Percentiles rank a stretch among this genome's conserved stretches.
Evolutionary conservation across 768 basidiomycete genomes (phyloP).

Genomic region (Psilocybe subaeruginosa): DNA sequence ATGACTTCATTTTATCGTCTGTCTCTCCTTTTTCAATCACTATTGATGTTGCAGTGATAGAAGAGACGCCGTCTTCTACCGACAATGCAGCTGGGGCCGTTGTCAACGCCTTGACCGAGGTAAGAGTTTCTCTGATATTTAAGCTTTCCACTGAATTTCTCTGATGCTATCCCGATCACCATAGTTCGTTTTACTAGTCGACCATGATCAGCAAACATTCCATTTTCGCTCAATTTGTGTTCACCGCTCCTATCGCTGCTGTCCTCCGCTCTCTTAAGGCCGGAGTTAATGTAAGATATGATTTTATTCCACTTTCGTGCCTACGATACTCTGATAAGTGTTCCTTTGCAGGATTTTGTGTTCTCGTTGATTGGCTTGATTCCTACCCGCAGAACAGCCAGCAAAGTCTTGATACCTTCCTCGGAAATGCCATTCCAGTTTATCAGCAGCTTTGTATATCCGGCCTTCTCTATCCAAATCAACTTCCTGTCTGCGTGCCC

Average conservation of each 20-base stretch:
- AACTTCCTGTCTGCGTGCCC: neutral
- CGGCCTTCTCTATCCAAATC: neutral
- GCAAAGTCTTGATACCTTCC: neutral
- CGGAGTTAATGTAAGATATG: conserved; percentile 2
- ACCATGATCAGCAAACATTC: conserved; percentile 17
- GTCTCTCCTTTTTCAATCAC: too few relatives aligned
- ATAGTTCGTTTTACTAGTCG: conserved; percentile 16
- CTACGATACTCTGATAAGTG: neutral
- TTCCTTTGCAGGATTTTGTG: neutral
- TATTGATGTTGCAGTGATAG: too few relatives aligned
- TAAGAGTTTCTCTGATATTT: neutral
- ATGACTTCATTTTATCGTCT: too few relatives aligned
- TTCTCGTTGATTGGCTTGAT: conserved; percentile 1
- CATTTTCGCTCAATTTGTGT: conserved; percentile 14
- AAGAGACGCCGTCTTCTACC: too few relatives aligned
- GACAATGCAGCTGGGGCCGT: neutral
- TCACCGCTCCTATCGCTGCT: conserved; percentile 11
- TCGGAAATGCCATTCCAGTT: neutral
- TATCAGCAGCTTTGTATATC: conserved; percentile 5
- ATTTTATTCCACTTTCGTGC: neutral
- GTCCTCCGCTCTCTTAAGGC: conserved; percentile 8
- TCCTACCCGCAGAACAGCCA: neutral
- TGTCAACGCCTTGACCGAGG: neutral
- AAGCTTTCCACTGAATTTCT: neutral
- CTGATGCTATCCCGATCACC: neutral